Conservation (phyloP, 2,329 filamentous ascomycete species). For the Tolypocladium endophyticum region DNA sequence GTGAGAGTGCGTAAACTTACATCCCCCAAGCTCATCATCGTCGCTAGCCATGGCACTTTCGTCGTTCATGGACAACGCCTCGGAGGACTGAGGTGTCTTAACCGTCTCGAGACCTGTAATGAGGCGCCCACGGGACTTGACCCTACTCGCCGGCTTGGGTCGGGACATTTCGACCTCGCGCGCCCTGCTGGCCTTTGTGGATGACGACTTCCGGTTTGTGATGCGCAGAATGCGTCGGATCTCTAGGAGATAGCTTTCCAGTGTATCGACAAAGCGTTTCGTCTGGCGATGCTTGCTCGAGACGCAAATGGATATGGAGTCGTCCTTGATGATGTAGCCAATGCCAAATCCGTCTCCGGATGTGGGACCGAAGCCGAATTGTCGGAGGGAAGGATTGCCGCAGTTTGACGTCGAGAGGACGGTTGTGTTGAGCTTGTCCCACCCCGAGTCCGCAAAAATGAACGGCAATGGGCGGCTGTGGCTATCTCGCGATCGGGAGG, state of each 20-base stretch:
- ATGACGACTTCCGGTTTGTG: conserved; percentile 38
- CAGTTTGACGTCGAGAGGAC: conserved; percentile 97
- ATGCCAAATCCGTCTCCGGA: conserved; percentile 93
- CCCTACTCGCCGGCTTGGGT: conserved; percentile 30
- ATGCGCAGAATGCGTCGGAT: conserved; percentile 75
- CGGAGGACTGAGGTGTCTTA: conserved; percentile 29
- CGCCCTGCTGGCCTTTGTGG: conserved; percentile 36
- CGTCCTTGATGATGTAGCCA: conserved; percentile 89
- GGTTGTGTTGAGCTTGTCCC: conserved; percentile 92
- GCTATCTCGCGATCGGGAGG: conserved; percentile 34
- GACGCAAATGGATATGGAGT: conserved; percentile 76
- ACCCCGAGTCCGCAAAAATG: conserved; percentile 79
- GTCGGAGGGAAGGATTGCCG: conserved; percentile 85
- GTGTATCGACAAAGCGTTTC: conserved; percentile 73
- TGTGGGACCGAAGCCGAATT: conserved; percentile 94
- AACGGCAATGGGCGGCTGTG: conserved; percentile 52
- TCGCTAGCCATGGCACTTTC: conserved; percentile 67
- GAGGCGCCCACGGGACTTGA: conserved; percentile 64
- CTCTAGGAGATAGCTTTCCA: conserved; percentile 86
- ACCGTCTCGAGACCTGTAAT: conserved; percentile 49
- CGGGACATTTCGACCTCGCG: conserved; percentile 37
- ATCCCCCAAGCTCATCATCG: conserved; percentile 84
- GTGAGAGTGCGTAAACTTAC: conserved; percentile 45
- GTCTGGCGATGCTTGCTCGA: conserved; percentile 93
- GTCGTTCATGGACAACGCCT: conserved; percentile 50